A percentile compares a stretch with the other conserved stretches of the same genome.
Evolutionary conservation across 2,329 filamentous ascomycete genomes (phyloP).

Genomic region (Tolypocladium sp.): DNA sequence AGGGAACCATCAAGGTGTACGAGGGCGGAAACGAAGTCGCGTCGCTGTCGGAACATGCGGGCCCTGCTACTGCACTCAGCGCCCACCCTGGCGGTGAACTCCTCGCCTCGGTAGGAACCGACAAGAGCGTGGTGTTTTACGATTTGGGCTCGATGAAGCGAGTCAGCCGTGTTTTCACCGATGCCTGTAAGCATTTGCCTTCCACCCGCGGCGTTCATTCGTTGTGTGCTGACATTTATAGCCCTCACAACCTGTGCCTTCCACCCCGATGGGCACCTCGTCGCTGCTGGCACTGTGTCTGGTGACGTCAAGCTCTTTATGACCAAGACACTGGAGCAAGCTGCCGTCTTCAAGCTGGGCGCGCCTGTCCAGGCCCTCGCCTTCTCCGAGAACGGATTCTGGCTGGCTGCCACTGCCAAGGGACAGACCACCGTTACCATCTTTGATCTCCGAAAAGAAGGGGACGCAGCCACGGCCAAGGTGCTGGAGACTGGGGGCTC

Average conservation of each 20-base stretch:
- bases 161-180: conserved; percentile 70
- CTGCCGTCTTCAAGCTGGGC: conserved; percentile 62
- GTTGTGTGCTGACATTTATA: conserved; percentile 19
- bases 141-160: conserved; percentile 60
- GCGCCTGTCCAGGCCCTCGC: conserved; percentile 65
- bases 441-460: conserved; percentile 88
- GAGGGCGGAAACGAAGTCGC: conserved; percentile 60
- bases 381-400: conserved; percentile 96
- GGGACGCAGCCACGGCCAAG: conserved; percentile 72
- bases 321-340: conserved; percentile 67
- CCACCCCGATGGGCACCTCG: conserved; percentile 92
- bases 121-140: conserved; percentile 91
- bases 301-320: conserved; percentile 86
- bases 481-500: conserved; percentile 74
- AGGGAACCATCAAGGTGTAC: conserved; percentile 73
- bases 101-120: conserved; percentile 76
- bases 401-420: conserved; percentile 77
- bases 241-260: conserved; percentile 73
- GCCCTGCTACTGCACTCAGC: conserved; percentile 66
- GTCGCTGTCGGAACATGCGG: conserved; percentile 72
- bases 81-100: conserved; percentile 77
- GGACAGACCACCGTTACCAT: conserved; percentile 72
- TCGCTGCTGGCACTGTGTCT: conserved; percentile 71
- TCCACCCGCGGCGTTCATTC: not conserved
- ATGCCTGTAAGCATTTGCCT: conserved; percentile 56